These are phyloP conservation scores for Cadophora gregata DNA, from an alignment of 2,329 filamentous ascomycete species.

Conservation along the genomic window DNA sequence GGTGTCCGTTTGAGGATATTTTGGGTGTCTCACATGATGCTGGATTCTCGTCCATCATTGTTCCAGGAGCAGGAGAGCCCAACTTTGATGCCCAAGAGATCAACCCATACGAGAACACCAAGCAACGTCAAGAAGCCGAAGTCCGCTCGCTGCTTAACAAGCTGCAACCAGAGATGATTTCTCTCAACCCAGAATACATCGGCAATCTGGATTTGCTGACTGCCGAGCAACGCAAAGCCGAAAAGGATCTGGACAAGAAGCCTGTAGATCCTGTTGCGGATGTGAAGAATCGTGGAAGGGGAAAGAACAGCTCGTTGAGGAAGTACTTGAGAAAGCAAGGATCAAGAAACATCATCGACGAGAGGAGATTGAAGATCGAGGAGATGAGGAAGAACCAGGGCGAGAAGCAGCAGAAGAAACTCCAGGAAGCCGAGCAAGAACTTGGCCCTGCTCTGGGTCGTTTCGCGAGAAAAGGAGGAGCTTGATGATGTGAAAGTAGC, in stretches of 20 bases:
- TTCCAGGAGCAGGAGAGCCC: conserved; percentile 94
- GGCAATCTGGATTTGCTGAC: conserved; percentile 85
- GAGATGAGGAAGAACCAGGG: conserved; percentile 75
- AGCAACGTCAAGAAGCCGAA: conserved; percentile 91
- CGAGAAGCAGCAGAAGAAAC: conserved; percentile 70
- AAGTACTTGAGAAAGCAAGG: conserved; percentile 92
- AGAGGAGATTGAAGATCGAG: conserved; percentile 86
- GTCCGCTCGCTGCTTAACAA: conserved; percentile 93
- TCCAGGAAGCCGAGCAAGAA: conserved; percentile 71
- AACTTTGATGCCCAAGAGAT: conserved; percentile 94
- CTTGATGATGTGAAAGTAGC: neutral
- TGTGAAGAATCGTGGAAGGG: conserved; percentile 78
- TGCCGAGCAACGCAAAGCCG: conserved; percentile 76
- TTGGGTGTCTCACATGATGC: conserved; percentile 83
- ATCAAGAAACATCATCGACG: conserved; percentile 93
- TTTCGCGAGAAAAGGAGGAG: conserved; percentile 73
- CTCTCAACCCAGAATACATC: conserved; percentile 88
- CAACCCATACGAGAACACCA: conserved; percentile 93
- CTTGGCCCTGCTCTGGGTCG: conserved; percentile 85
- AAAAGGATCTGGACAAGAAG: conserved; percentile 80
- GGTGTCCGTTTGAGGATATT: conserved; percentile 95
- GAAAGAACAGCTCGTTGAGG: conserved; percentile 87
- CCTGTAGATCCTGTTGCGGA: conserved; percentile 62
- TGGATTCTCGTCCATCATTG: conserved; percentile 88
- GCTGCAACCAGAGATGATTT: conserved; percentile 95